Evolutionary conservation across 352 stramenopile genomes (phyloP).

Genomic region (Globisporangium nagaii): DNA sequence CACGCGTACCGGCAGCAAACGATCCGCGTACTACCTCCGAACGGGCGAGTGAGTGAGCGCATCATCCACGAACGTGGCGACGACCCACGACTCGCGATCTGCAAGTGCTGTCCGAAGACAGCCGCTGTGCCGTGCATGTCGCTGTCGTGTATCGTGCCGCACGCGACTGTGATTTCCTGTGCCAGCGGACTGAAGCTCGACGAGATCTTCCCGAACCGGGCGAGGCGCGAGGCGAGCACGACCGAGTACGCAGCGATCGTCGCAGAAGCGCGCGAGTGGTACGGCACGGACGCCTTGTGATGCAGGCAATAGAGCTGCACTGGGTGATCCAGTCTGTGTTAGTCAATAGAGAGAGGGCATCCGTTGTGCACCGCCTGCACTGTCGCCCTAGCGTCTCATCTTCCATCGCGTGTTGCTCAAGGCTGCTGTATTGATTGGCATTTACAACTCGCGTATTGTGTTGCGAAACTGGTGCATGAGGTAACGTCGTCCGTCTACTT

Average conservation of each 20-base stretch:
- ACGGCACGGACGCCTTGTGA: slow-evolving; percentile 5
- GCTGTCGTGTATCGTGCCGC: slow-evolving; percentile 46
- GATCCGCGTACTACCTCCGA: slow-evolving; percentile 18
- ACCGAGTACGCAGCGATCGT: slow-evolving; percentile 8
- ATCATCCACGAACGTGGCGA: slow-evolving; percentile 8
- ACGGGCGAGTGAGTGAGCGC: not conserved
- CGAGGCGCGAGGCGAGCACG: not conserved
- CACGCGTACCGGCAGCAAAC: slow-evolving; percentile 16
- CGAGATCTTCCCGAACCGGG: slow-evolving; percentile 5
- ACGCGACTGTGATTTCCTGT: slow-evolving; percentile 43
- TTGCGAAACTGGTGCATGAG: too few species aligned
- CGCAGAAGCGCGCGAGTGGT: slow-evolving; percentile 8
- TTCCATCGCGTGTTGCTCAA: too few species aligned
- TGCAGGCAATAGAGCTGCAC: too few species aligned
- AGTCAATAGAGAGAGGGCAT: too few species aligned
- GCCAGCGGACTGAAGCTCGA: slow-evolving; percentile 4
- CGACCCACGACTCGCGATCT: slow-evolving; percentile 36
- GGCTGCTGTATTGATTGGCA: too few species aligned
- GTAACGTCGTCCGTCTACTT: too few species aligned
- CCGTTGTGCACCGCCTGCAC: too few species aligned
- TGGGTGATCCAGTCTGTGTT: too few species aligned
- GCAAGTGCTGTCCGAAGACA: slow-evolving; percentile 25
- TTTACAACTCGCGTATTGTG: too few species aligned
- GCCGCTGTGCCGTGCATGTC: slow-evolving; percentile 40
- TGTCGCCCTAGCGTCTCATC: too few species aligned